Conservation (phyloP, 768 basidiomycete genomes). For the Hysterangium stoloniferum region DNA sequence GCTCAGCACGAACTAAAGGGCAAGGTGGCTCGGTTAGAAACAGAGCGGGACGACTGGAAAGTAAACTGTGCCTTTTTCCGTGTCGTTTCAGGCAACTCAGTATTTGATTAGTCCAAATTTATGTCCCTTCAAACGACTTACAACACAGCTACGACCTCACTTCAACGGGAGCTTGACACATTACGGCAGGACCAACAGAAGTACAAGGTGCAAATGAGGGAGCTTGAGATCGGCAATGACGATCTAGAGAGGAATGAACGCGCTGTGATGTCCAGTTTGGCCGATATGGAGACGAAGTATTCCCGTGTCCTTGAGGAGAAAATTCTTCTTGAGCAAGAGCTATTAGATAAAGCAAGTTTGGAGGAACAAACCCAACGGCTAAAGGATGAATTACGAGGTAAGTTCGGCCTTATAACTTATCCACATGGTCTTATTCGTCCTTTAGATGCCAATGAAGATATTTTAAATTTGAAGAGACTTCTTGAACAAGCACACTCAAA, state of each 20-base stretch:
- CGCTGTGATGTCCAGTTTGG: conserved; percentile 73
- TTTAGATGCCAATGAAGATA: conserved; percentile 72
- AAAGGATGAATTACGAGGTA: conserved; percentile 90
- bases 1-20: conserved; percentile 72
- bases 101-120: conserved; percentile 72
- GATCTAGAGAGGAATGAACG: conserved; percentile 94
- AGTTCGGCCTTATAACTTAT: conserved; percentile 15
- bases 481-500: conserved; percentile 34
- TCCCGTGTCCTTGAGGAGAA: conserved; percentile 91
- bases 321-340: conserved; percentile 92
- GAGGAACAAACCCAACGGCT: conserved; percentile 89
- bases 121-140: conserved; percentile 84
- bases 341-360: conserved; percentile 80
- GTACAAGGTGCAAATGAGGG: conserved; percentile 66
- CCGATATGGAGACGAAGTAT: conserved; percentile 83
- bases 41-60: conserved; percentile 90
- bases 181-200: conserved; percentile 68
- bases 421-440: neutral
- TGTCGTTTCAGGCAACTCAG: too few species aligned
- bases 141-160: conserved; percentile 81
- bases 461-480: conserved; percentile 76
- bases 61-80: conserved; percentile 33
- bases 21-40: conserved; percentile 61
- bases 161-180: conserved; percentile 87
- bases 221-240: conserved; percentile 96